Evolutionary conservation across 108 stramenopile species (phyloP).

Genomic region (Pseudonitzschia multistriata): DNA sequence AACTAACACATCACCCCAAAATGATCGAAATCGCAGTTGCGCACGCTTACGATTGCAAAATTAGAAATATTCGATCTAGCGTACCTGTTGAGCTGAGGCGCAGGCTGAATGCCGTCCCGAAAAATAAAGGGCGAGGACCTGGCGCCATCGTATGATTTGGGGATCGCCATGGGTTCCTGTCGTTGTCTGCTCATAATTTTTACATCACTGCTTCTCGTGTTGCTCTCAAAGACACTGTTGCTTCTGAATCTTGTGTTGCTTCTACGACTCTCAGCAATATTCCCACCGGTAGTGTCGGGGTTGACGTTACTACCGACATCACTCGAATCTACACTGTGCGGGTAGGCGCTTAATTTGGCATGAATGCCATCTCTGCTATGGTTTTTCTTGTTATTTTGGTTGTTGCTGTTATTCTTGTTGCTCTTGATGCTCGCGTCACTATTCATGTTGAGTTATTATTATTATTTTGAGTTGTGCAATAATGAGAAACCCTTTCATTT

Average conservation of each 20-base stretch:
- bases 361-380: conserved; percentile 1
- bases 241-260: not conserved
- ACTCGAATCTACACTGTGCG: not conserved
- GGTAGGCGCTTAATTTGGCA: not conserved
- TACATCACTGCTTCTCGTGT: not conserved
- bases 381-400: too few relatives aligned
- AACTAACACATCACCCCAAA: too few relatives aligned
- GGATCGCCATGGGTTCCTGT: not conserved
- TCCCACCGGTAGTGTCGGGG: not conserved
- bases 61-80: not conserved
- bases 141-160: not conserved
- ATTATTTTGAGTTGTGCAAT: not conserved
- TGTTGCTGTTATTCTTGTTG: too few relatives aligned
- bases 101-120: not conserved
- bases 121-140: not conserved
- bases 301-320: not conserved
- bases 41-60: not conserved
- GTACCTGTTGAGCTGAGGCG: not conserved
- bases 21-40: too few relatives aligned
- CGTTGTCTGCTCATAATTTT: not conserved
- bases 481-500: not conserved
- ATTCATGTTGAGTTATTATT: not conserved
- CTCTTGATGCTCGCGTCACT: not conserved
- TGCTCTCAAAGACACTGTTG: conserved; percentile 2
- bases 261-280: not conserved